A percentile compares a stretch with the other conserved stretches of the same genome.
Evolutionary conservation across 495 filamentous ascomycete genomes (phyloP).

Genomic region (Podospora conica): DNA sequence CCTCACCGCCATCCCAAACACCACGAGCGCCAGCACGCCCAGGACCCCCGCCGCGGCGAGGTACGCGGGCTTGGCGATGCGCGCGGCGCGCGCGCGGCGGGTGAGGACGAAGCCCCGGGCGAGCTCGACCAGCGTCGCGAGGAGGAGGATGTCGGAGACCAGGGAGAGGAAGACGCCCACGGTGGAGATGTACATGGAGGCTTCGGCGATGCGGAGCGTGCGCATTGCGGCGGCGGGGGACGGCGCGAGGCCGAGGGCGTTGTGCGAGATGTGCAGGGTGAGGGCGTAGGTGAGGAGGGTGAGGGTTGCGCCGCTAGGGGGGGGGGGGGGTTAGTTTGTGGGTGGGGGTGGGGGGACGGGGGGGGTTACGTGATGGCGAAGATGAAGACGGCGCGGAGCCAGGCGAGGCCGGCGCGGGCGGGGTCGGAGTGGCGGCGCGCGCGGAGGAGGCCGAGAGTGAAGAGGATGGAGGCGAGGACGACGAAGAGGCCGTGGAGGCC

Average conservation of each 20-base stretch:
- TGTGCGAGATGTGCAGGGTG: background rate
- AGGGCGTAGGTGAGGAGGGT: background rate
- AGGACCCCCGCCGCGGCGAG: background rate
- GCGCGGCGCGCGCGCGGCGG: background rate
- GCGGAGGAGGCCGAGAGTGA: conserved; percentile 16
- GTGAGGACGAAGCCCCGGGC: conserved; percentile 15
- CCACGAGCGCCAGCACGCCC: background rate
- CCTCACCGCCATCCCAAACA: background rate
- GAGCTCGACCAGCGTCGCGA: conserved; percentile 20
- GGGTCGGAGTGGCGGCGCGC: conserved; percentile 20
- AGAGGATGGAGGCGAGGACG: conserved; percentile 16
- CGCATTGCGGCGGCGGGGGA: background rate
- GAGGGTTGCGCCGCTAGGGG: background rate
- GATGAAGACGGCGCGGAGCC: conserved; percentile 19
- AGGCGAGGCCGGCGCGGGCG: conserved; percentile 17
- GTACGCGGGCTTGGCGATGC: background rate
- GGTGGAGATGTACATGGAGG: background rate
- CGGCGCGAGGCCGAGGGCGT: background rate
- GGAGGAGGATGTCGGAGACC: conserved; percentile 16
- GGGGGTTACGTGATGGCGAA: conserved; percentile 19
- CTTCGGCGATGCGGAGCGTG: background rate
- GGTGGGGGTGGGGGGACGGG: background rate
- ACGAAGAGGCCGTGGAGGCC: conserved; percentile 12
- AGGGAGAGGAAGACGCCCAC: conserved; percentile 3
- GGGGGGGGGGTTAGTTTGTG: background rate